Percentiles rank a stretch among this genome's conserved stretches.
phyloP scores from a whole-genome alignment of 1,284 basidiomycete species.

The Apiotrichum montevideense region DNA sequence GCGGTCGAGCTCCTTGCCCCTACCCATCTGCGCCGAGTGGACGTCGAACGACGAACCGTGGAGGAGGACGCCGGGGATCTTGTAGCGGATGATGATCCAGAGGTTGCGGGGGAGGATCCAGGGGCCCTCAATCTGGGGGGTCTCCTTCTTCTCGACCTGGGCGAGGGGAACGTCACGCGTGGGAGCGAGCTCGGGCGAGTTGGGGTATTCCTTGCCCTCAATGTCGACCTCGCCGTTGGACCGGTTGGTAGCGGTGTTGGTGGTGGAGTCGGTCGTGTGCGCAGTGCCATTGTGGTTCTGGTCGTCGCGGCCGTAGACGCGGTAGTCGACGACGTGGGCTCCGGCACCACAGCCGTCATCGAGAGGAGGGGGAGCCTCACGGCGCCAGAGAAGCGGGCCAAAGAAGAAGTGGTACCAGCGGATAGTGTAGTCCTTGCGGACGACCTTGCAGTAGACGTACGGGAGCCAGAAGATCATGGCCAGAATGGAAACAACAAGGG shows the following conservation, averaged over 20 bases:
- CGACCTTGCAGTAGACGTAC: slow-evolving; percentile 49
- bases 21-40: slow-evolving; percentile 42
- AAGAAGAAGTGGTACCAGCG: slow-evolving; percentile 50
- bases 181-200: slow-evolving; percentile 1
- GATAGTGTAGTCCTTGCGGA: slow-evolving; percentile 50
- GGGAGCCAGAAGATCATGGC: slow-evolving; percentile 51
- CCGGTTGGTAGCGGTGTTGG: neutral
- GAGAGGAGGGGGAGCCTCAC: slow-evolving; percentile 15
- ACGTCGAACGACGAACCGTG: slow-evolving; percentile 44
- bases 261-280: neutral
- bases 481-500: slow-evolving; percentile 43
- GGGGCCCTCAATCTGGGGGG: slow-evolving; percentile 27
- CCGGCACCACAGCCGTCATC: neutral
- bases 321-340: slow-evolving; percentile 47
- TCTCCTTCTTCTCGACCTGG: slow-evolving; percentile 27
- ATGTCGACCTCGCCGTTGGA: slow-evolving; percentile 7
- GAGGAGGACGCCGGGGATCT: slow-evolving; percentile 27
- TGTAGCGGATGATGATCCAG: slow-evolving; percentile 46
- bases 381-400: slow-evolving; percentile 50
- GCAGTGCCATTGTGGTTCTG: neutral
- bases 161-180: slow-evolving; percentile 18
- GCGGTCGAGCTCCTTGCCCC: slow-evolving; percentile 30
- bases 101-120: slow-evolving; percentile 47
- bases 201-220: slow-evolving; percentile 4
- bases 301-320: slow-evolving; percentile 30